These are phyloP conservation scores for Leccinum subtestaceum DNA, from an alignment of 768 basidiomycete species.

Conservation along the genomic window DNA sequence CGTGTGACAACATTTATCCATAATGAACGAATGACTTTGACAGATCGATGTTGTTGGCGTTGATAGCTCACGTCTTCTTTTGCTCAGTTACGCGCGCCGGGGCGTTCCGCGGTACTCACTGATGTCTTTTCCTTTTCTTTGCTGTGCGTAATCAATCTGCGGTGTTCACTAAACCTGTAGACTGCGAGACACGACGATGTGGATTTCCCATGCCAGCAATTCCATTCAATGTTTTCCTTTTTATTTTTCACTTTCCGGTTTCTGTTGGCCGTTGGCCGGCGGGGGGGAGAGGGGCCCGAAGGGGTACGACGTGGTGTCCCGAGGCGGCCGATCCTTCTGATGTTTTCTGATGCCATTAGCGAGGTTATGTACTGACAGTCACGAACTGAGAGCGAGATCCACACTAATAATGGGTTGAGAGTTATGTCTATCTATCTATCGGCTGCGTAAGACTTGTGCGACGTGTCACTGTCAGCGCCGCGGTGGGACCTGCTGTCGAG, in stretches of 20 bases:
- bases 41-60: background rate
- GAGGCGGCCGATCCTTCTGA: background rate
- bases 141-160: background rate
- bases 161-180: background rate
- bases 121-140: background rate
- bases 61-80: background rate
- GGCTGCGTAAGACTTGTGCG: background rate
- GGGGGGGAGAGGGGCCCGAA: background rate
- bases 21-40: background rate
- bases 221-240: background rate
- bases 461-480: background rate
- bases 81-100: background rate
- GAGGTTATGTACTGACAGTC: background rate
- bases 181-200: background rate
- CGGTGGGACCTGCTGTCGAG: background rate
- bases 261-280: background rate
- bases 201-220: background rate
- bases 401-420: background rate
- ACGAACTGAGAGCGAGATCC: background rate
- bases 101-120: background rate
- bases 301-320: background rate
- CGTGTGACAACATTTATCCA: slow-evolving; percentile 2
- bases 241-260: background rate
- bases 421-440: background rate
- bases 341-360: background rate